Conservation (phyloP, 306 rosid genomes). For the Citrullus mucosospermus region DNA sequence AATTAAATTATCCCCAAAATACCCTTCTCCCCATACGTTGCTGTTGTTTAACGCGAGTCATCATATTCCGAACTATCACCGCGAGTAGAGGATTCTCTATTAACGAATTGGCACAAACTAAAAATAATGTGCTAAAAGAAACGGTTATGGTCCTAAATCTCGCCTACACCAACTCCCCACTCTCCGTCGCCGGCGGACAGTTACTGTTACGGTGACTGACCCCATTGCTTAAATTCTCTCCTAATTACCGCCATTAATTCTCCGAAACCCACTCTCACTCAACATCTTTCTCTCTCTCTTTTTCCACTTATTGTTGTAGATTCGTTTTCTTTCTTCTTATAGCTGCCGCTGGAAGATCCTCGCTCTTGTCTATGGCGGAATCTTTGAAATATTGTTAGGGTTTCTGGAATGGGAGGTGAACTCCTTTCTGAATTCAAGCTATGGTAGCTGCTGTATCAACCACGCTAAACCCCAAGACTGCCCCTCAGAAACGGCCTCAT, state of each 20-base stretch:
- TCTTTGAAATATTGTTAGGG: conserved; percentile 11
- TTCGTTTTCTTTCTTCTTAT: not conserved
- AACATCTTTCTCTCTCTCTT: not conserved
- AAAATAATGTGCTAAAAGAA: conserved; percentile 8
- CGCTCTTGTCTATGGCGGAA: not conserved
- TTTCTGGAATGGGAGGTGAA: conserved; percentile 33
- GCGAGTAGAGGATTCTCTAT: not conserved
- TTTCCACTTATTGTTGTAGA: not conserved
- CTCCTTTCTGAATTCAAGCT: conserved; percentile 14
- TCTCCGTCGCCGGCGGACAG: conserved; percentile 9
- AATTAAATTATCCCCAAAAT: not conserved
- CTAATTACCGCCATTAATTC: not conserved
- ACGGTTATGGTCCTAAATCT: conserved; percentile 49
- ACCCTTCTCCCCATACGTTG: not conserved
- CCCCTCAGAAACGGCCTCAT: conserved; percentile 34
- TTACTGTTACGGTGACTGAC: not conserved
- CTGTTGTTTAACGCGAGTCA: not conserved
- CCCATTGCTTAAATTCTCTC: not conserved
- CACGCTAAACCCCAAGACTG: conserved; percentile 34
- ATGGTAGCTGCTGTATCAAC: conserved; percentile 78
- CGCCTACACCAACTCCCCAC: conserved; percentile 10
- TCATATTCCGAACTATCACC: not conserved
- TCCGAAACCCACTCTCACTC: not conserved
- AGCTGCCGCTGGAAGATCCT: not conserved
- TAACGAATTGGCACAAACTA: not conserved